Percentiles rank a stretch among this genome's conserved stretches.
Conservation (phyloP, 1,139 yeast genomes). For the Kodamaea fungicola region DNA sequence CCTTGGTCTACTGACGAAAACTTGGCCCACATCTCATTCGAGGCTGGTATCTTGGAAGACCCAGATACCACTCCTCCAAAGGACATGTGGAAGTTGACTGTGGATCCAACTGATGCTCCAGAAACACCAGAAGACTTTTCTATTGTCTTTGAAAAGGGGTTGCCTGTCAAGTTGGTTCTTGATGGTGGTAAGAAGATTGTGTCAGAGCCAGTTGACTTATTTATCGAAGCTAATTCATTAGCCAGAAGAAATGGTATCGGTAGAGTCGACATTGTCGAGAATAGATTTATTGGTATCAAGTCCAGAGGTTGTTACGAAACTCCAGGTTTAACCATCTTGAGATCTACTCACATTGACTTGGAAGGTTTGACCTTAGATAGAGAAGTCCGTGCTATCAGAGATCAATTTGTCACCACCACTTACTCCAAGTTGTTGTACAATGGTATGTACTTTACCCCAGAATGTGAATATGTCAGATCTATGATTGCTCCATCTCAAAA, state of each 20-base stretch:
- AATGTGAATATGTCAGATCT: conserved; percentile 91
- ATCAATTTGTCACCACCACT: conserved; percentile 88
- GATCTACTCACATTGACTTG: conserved; percentile 90
- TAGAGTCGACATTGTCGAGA: conserved; percentile 97
- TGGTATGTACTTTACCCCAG: conserved; percentile 97
- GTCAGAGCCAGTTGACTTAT: conserved; percentile 87
- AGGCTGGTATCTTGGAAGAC: conserved; percentile 98
- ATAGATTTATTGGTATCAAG: conserved; percentile 97
- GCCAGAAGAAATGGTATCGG: conserved; percentile 99
- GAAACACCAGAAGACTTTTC: conserved; percentile 85
- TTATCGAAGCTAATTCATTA: conserved; percentile 86
- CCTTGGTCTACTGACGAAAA: conserved; percentile 99
- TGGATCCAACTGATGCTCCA: conserved; percentile 95
- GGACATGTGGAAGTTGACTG: conserved; percentile 99
- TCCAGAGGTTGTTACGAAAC: conserved; percentile 99
- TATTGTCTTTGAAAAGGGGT: conserved; percentile 79
- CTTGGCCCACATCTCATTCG: conserved; percentile 97
- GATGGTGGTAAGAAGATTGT: conserved; percentile 56
- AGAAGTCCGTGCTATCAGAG: conserved; percentile 97
- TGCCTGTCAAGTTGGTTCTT: conserved; percentile 77
- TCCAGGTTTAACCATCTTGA: conserved; percentile 92
- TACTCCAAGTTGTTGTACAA: conserved; percentile 90
- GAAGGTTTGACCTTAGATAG: conserved; percentile 97
- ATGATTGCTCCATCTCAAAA: conserved; percentile 93
- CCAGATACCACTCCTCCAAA: conserved; percentile 98